These are phyloP conservation scores for Curvularia sp. DNA, from an alignment of 2,329 filamentous ascomycete genomes.

Conservation along the genomic window DNA sequence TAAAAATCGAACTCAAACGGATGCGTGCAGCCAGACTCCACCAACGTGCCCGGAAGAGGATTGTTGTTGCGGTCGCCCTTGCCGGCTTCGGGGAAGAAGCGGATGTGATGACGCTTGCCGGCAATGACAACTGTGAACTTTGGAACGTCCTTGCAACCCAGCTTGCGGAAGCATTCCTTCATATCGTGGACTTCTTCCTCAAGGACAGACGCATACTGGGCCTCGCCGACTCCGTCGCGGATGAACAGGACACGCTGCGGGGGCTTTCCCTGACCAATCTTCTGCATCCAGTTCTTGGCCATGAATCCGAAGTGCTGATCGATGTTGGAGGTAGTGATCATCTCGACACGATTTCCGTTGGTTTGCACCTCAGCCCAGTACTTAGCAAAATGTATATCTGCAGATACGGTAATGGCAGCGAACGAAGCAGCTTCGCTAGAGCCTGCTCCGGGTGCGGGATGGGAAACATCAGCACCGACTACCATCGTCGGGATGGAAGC, in stretches of 20 bases:
- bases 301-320: conserved; percentile 70
- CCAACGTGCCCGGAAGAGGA: conserved; percentile 81
- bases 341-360: conserved; percentile 83
- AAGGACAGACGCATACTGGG: conserved; percentile 79
- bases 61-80: conserved; percentile 79
- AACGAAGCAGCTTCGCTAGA: conserved; percentile 68
- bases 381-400: conserved; percentile 72
- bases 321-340: conserved; percentile 73
- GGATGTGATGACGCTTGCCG: conserved; percentile 88
- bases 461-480: conserved; percentile 90
- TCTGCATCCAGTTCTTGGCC: conserved; percentile 68
- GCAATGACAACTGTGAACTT: conserved; percentile 87
- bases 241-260: conserved; percentile 88
- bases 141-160: conserved; percentile 53
- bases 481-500: conserved; percentile 69
- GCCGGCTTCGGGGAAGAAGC: conserved; percentile 78
- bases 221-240: conserved; percentile 89
- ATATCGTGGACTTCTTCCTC: conserved; percentile 78
- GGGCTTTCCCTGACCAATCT: conserved; percentile 59
- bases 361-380: conserved; percentile 83
- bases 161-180: conserved; percentile 63
- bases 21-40: conserved; percentile 89
- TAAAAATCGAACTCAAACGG: conserved; percentile 92
- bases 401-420: conserved; percentile 84
- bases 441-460: conserved; percentile 68